Evolutionary conservation across 192 early-diverging fungal genomes (phyloP).

Genomic region (Coemansia sp.): DNA sequence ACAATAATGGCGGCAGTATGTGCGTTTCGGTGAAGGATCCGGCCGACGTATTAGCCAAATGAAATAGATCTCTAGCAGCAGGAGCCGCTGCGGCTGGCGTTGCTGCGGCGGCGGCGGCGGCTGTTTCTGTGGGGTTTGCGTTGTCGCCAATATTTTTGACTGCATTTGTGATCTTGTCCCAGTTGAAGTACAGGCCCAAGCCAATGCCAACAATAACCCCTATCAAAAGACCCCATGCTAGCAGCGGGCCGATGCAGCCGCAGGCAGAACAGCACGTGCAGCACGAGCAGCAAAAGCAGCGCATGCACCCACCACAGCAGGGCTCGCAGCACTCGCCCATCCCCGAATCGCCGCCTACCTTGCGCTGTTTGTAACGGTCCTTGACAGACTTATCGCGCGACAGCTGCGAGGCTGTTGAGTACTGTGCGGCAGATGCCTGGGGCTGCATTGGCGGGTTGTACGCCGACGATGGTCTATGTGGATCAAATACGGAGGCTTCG

Average conservation of each 20-base stretch:
- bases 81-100: conserved; percentile 1
- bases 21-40: background rate
- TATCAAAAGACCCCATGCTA: conserved; percentile 30
- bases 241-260: conserved; percentile 43
- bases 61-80: conserved; percentile 11
- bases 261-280: conserved; percentile 30
- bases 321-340: conserved; percentile 53
- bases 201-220: conserved; percentile 41
- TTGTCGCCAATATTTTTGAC: conserved; percentile 11
- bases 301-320: conserved; percentile 48
- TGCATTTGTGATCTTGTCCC: conserved; percentile 38
- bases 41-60: background rate
- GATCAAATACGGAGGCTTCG: background rate
- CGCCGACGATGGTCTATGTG: conserved; percentile 18
- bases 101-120: conserved; percentile 6
- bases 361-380: conserved; percentile 40
- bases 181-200: conserved; percentile 55
- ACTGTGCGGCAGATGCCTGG: conserved; percentile 13
- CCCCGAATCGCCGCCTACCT: conserved; percentile 51
- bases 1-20: background rate
- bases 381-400: conserved; percentile 46
- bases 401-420: conserved; percentile 29
- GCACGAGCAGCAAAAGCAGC: conserved; percentile 33
- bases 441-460: conserved; percentile 44
- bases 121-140: conserved; percentile 6